phyloP scores from a whole-genome alignment of 2,329 filamentous ascomycete species.

The Didymella arachidicola region DNA sequence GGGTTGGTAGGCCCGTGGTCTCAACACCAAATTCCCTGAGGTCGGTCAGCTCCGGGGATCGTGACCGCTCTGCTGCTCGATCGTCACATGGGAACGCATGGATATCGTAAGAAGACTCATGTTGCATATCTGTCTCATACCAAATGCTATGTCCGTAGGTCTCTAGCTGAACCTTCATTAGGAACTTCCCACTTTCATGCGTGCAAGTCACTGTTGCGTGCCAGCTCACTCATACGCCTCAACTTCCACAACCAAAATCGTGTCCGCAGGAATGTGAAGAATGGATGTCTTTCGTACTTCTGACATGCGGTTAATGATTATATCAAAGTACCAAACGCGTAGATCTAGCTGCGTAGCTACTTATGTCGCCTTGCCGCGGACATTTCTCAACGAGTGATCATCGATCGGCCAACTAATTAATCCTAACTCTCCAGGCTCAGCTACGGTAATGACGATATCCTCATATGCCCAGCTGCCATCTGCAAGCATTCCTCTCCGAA shows the following conservation, averaged over 20 bases:
- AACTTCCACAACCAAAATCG: neutral
- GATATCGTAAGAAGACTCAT: neutral
- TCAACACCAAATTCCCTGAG: slow-evolving; percentile 7
- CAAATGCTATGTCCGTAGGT: neutral
- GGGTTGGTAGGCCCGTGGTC: neutral
- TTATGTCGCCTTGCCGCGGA: neutral
- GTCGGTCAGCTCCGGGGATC: slow-evolving; percentile 6
- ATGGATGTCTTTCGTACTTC: neutral
- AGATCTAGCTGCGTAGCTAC: neutral
- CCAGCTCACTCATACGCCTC: neutral
- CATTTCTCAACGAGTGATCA: too few species aligned
- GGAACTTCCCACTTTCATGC: neutral
- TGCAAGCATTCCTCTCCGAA: neutral
- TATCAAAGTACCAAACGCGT: neutral
- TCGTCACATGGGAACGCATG: neutral
- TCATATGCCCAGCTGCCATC: neutral
- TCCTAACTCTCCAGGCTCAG: neutral
- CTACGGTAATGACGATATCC: neutral
- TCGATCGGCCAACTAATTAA: neutral
- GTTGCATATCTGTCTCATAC: neutral
- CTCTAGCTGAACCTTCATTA: neutral
- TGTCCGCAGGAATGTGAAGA: neutral
- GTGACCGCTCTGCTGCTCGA: neutral
- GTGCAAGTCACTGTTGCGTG: neutral
- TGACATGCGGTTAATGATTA: neutral